A percentile compares a stretch with the other conserved stretches of the same genome.
phyloP scores from a whole-genome alignment of 306 rosid species.

The Biancaea sappan region DNA sequence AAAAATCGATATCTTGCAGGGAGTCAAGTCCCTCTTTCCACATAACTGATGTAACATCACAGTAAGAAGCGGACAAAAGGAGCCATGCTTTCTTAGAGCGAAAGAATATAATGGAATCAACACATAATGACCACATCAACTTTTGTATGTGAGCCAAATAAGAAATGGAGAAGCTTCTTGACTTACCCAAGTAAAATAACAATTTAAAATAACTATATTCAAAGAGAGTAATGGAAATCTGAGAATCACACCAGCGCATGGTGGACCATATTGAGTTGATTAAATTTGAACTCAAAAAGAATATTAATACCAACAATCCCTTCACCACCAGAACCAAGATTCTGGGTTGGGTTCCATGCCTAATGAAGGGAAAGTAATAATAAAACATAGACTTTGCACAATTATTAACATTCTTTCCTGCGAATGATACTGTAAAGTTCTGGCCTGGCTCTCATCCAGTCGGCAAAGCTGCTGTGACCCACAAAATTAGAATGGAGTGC shows the following conservation, averaged over 20 bases:
- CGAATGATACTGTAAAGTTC: constrained; percentile 91
- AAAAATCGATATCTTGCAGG: constrained; percentile 4
- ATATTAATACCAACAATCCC: constrained; percentile 16
- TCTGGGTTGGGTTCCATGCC: constrained; percentile 1
- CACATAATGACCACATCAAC: constrained; percentile 17
- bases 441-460: constrained; percentile 94
- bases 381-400: constrained; percentile 28
- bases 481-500: constrained; percentile 53
- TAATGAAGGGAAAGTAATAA: constrained; percentile 1
- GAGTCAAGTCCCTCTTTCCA: background rate
- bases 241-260: constrained; percentile 8
- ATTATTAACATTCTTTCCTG: constrained; percentile 51
- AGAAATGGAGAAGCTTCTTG: constrained; percentile 19
- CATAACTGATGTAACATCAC: background rate
- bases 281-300: constrained; percentile 16
- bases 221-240: constrained; percentile 14
- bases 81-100: background rate
- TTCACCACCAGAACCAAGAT: constrained; percentile 18
- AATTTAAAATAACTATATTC: constrained; percentile 23
- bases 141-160: background rate
- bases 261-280: constrained; percentile 17
- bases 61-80: background rate
- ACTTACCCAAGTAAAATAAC: constrained; percentile 23
- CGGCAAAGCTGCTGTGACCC: constrained; percentile 59
- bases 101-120: constrained; percentile 1